These are phyloP conservation scores for Thelephora ganbajun DNA, from an alignment of 768 basidiomycete species.

Conservation along the genomic window DNA sequence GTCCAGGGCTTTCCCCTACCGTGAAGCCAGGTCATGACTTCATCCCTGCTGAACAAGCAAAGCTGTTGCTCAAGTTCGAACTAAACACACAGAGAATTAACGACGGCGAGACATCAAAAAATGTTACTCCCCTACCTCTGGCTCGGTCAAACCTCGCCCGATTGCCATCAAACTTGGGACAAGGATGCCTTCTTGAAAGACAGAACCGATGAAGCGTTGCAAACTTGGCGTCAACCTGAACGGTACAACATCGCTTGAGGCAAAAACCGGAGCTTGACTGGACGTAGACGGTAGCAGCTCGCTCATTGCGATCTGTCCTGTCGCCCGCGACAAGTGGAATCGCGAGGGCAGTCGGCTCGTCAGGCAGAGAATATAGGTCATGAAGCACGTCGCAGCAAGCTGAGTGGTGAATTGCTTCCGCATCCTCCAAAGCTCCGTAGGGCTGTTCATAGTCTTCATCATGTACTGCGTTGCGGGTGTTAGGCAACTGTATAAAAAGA, in stretches of 20 bases:
- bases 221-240: slow-evolving; percentile 97
- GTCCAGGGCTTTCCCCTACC: slow-evolving; percentile 40
- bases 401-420: slow-evolving; percentile 93
- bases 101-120: slow-evolving; percentile 2
- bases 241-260: slow-evolving; percentile 77
- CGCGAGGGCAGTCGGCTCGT: slow-evolving; percentile 73
- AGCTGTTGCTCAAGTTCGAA: slow-evolving; percentile 89
- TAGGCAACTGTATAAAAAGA: background rate
- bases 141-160: slow-evolving; percentile 78
- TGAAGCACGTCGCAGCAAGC: slow-evolving; percentile 77
- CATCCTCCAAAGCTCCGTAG: slow-evolving; percentile 89
- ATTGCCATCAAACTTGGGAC: slow-evolving; percentile 84
- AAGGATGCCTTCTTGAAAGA: slow-evolving; percentile 82
- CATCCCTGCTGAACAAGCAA: slow-evolving; percentile 84
- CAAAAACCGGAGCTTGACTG: slow-evolving; percentile 46
- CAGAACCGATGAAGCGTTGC: slow-evolving; percentile 82
- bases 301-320: slow-evolving; percentile 85
- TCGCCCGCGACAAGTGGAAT: slow-evolving; percentile 81
- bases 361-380: slow-evolving; percentile 79
- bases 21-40: slow-evolving; percentile 68
- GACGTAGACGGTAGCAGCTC: slow-evolving; percentile 73
- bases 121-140: slow-evolving; percentile 50
- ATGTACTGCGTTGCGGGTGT: slow-evolving; percentile 53
- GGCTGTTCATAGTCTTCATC: slow-evolving; percentile 68
- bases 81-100: slow-evolving; percentile 22